Percentiles rank a stretch among this genome's conserved stretches.
Conservation (phyloP, 257 asterid species). For the Hygrophila difformis region DNA sequence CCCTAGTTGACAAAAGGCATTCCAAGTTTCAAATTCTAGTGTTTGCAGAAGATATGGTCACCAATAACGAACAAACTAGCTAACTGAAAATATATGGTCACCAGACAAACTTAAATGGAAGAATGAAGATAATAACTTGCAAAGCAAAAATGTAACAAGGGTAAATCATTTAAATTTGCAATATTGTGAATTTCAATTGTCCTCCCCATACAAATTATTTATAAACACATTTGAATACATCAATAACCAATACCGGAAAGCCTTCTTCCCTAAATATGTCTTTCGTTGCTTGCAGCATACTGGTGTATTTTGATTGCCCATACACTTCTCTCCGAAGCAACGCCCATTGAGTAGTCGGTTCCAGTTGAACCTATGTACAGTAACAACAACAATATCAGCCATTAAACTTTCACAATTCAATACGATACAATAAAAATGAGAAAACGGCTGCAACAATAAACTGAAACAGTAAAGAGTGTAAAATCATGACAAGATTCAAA, state of each 20-base stretch:
- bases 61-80: no score
- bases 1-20: no score
- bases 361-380: constrained; percentile 73
- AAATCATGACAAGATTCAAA: not conserved
- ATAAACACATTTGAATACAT: not conserved
- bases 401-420: no score
- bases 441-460: constrained; percentile 4
- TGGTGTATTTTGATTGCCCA: constrained; percentile 61
- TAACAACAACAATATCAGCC: constrained; percentile 10
- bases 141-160: no score
- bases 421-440: not conserved
- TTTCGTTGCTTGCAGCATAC: constrained; percentile 86
- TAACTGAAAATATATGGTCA: no score
- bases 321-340: constrained; percentile 44
- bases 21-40: no score
- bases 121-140: no score
- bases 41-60: no score
- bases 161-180: no score
- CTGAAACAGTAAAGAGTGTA: not conserved
- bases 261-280: constrained; percentile 96
- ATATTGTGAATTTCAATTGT: not conserved
- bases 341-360: constrained; percentile 83
- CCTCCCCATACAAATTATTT: not conserved
- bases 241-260: constrained; percentile 43
- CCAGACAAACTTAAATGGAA: no score